phyloP scores from a whole-genome alignment of 129 eudicot species.

The Cynara cardunculus region DNA sequence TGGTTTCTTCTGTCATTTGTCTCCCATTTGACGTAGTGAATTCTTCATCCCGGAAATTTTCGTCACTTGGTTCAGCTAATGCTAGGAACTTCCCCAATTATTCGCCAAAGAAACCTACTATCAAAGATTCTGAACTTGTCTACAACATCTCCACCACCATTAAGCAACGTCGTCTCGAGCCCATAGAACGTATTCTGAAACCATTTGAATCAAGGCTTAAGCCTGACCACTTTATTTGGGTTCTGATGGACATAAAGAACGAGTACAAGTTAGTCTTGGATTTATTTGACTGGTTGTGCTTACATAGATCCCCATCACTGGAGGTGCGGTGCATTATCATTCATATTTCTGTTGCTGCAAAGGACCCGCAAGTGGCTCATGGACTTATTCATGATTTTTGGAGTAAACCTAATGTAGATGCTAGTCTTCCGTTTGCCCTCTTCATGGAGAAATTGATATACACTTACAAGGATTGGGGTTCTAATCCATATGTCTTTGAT shows the following conservation, averaged over 20 bases:
- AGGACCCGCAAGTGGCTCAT: slow-evolving; percentile 46
- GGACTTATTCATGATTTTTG: slow-evolving; percentile 63
- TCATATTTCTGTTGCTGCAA: slow-evolving; percentile 78
- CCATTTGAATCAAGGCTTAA: slow-evolving; percentile 74
- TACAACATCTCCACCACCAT: slow-evolving; percentile 58
- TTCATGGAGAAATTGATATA: slow-evolving; percentile 77
- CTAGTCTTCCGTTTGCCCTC: slow-evolving; percentile 43
- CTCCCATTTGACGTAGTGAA: slow-evolving; percentile 4
- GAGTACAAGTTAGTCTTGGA: slow-evolving; percentile 64
- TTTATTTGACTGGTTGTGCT: slow-evolving; percentile 70
- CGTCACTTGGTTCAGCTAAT: slow-evolving; percentile 35
- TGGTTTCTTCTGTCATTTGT: slow-evolving; percentile 25
- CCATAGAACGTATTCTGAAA: slow-evolving; percentile 48
- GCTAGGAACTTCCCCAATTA: slow-evolving; percentile 74
- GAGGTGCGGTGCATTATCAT: slow-evolving; percentile 85
- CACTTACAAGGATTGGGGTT: slow-evolving; percentile 93
- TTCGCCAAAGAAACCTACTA: slow-evolving; percentile 72
- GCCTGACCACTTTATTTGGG: slow-evolving; percentile 89
- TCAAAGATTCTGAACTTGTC: slow-evolving; percentile 77
- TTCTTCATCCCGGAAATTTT: slow-evolving; percentile 18
- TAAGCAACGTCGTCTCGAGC: slow-evolving; percentile 67
- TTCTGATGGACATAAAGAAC: slow-evolving; percentile 68
- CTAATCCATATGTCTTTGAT: slow-evolving; percentile 75
- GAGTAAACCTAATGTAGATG: slow-evolving; percentile 53
- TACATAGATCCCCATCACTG: slow-evolving; percentile 61